Base-by-base conservation (phyloP, 495 filamentous ascomycete genomes). In the Xylaria cubensis region DNA sequence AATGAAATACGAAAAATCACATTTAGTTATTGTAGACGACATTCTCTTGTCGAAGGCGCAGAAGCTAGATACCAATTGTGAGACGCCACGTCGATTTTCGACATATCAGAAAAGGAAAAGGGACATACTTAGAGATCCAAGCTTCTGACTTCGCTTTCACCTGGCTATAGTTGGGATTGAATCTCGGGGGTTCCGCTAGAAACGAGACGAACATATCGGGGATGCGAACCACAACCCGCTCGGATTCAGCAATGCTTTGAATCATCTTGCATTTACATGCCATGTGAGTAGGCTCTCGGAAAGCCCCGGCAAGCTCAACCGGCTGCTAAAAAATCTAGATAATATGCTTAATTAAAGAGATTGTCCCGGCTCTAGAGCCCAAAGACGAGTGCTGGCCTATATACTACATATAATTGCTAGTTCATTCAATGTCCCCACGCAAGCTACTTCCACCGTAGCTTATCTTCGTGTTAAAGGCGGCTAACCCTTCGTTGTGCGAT, bases 161-260 rank as follows among this genome's bases (percentile, higher is more conserved):
- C 12, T n/a, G 59, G n/a, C 74, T 71, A 41, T 82, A 81, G 67
- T 76, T 66, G 3, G 67, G 70, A 61, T 81, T 82, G 12, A 80
- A 29, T 21, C 39, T 29, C 2, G 79, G 78, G 3, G 48, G 53
- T 34, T 79, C 76, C 17, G 77, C 74, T 12, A 81, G 70, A 61
- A 80, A 81, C 3, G 77, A 75, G 29, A 79, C 73, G 61, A 81
- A 82, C 75, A 82, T 77, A 64, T 81, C 74, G 3, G 79, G 80
- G n/a, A 82, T 73, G 19, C 61, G 71, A n/a, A 78, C 73, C 19
- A 53, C 48, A 21, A 70, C 56, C n/a, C 50, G 24, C 46, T 62
- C 69, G 34, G 46, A 19, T 10, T 24, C 56, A 62, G 24, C 32
- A 82, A 76, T 39, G 77, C 24, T 29, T 53, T 59, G 36, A 4